Evolutionary conservation across 371 early-diverging fungal species (phyloP), one percentile per base, ranked within the genome.

Genomic region (Mucor piriformis): DNA sequence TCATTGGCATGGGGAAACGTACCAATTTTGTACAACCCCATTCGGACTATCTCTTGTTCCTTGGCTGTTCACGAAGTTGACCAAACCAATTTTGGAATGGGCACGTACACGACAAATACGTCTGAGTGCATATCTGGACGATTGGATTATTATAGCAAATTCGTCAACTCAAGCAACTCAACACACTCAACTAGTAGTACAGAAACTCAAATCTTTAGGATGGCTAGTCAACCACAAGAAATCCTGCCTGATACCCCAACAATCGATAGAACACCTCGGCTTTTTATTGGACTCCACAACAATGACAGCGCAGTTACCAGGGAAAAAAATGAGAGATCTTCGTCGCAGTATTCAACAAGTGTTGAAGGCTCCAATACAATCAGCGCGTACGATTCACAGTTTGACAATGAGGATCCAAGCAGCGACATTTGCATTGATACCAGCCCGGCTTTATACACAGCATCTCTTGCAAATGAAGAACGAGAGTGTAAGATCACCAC

Each of bases 21-120:
- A 56, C 50, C 70, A 69, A 49, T 74, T 61, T 50, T 46, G 63
- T 6, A 50, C 61, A 0, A 68, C 73, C 1, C 70, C 69, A 0
- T 74, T 76, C 50, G 74, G 78, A 3, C 60, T 79, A 1, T 67
- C 68, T n/a, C 21, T 67, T 0, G 53, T 59, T 13, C 77, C 77
- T 3, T 57, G 48, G 11, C 48, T 73, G 4, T 76, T 72, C 52
- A 72, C 69, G 33, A 76, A 70, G 57, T 33, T 72, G 3, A 55
- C 60, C 11, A 25, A 47, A 3, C 67, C 76, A 3, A 54, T 72
- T 12, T 56, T 76, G 4, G 59, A 63, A 8, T 63, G 66, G 69
- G 61, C 66, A 0, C 62, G 70, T 0, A 38, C 63, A 0, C 55
- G 61, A n/a, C 69, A 71, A 0, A 65, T 73, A 4, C 43, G 59